A percentile compares a stretch with the other conserved stretches of the same genome.
These are phyloP conservation scores for Monilinia fructigena DNA, from an alignment of 2,329 filamentous ascomycete genomes.

Conservation along the genomic window DNA sequence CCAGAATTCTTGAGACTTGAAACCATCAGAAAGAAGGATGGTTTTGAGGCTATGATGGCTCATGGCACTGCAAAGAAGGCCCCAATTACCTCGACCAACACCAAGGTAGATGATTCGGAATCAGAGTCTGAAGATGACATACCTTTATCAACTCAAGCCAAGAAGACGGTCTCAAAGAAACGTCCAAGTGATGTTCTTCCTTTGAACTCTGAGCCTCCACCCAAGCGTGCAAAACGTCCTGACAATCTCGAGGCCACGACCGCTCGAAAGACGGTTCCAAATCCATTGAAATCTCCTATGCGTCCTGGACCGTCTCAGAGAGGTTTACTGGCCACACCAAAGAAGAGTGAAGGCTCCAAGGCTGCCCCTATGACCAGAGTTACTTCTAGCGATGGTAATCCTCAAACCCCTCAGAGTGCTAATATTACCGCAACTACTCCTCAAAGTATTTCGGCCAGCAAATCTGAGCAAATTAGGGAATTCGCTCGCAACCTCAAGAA, in stretches of 20 bases:
- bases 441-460: conserved; percentile 32
- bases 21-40: conserved; percentile 25
- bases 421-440: conserved; percentile 37
- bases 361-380: conserved; percentile 42
- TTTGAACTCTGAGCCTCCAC: conserved; percentile 32
- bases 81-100: background rate
- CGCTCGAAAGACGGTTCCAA: conserved; percentile 41
- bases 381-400: conserved; percentile 44
- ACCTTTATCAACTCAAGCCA: conserved; percentile 18
- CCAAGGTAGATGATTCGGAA: background rate
- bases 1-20: conserved; percentile 24
- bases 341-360: conserved; percentile 44
- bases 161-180: conserved; percentile 30
- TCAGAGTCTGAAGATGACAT: conserved; percentile 33
- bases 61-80: conserved; percentile 12
- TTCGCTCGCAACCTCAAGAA: conserved; percentile 37
- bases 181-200: conserved; percentile 33
- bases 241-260: conserved; percentile 39
- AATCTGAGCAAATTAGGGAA: conserved; percentile 17
- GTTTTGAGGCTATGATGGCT: conserved; percentile 23
- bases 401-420: conserved; percentile 41
- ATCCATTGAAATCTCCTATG: conserved; percentile 41
- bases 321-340: conserved; percentile 43
- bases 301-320: conserved; percentile 32
- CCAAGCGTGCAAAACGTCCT: conserved; percentile 42